Base-by-base conservation (phyloP, 352 stramenopile genomes). In the Globisporangium parvum region DNA sequence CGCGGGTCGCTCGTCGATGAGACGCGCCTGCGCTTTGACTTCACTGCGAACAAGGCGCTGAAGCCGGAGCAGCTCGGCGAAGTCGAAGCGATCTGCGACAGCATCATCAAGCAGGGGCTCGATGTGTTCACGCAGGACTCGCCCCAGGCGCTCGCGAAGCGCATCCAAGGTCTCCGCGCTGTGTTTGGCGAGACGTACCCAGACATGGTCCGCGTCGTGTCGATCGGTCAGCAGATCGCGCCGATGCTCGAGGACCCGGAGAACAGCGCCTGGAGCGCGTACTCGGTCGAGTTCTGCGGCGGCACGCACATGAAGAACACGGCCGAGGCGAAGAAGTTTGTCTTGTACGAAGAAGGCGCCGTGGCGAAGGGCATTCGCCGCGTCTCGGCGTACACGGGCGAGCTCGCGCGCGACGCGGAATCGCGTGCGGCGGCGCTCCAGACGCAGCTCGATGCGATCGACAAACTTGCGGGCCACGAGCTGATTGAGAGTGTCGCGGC, bases 111-210 rank as follows among this genome's bases (percentile, higher is more conserved):
- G 61, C 73, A 97, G 51, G 75, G 87, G 55, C 70, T 98, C 41
- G 82, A 94, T 14, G 95, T 99, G 49, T 95, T 96, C 56, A 89
- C 78, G 21, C 61, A 98, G 63, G 75, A 98, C 6, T 88, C 98
- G 56, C 79, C 92, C n/a, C 84, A 99, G 55, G 86, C 71, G 37
- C 80, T 98, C 51, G 97, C 96, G 41, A 93, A 96, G 71, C 75
- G 82, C 37, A 99, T 99, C 57, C 82, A 96, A 48, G 96, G 94
- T 31, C 75, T 99, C n/a, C 80, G 97, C 41, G 96, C 96, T 18
- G 97, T 99, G 17, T 99, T 99, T 71, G 97, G 97, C 47, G 97
- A 99, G 80, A 96, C 95, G 6, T 99, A 99, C 84, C 97, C 97
- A 14, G 97, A 99, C 80, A 92, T 97, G 47, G 97, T 99, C 0